These are phyloP conservation scores for Viola odorata DNA, from an alignment of 345 rosid genomes.

Conservation along the genomic window DNA sequence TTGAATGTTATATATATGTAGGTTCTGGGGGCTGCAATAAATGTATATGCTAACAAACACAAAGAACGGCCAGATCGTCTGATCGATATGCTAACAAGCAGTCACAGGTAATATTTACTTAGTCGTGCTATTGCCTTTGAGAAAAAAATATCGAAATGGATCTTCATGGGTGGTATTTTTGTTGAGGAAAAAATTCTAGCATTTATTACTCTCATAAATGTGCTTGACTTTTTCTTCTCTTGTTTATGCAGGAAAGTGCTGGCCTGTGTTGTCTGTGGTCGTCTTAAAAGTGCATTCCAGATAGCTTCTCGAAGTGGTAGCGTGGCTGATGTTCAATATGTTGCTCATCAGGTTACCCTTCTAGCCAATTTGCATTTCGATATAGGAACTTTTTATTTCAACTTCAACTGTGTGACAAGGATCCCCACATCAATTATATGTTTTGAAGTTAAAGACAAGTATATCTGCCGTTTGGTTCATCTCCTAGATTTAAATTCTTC, in stretches of 20 bases:
- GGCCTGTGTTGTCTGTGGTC: conserved; percentile 96
- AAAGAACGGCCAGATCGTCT: conserved; percentile 97
- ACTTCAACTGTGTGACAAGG: too few species aligned
- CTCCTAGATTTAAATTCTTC: too few species aligned
- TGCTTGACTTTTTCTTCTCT: background rate
- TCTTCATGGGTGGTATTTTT: too few species aligned
- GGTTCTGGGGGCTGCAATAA: conserved; percentile 97
- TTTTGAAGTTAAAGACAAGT: too few species aligned
- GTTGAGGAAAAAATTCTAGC: too few species aligned
- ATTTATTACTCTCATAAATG: background rate
- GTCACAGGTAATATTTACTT: conserved; percentile 61
- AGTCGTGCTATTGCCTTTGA: too few species aligned
- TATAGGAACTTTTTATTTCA: background rate
- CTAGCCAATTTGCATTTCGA: background rate
- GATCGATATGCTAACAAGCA: conserved; percentile 93
- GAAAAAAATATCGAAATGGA: too few species aligned
- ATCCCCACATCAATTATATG: too few species aligned
- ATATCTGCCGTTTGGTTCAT: too few species aligned
- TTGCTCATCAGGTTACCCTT: conserved; percentile 77
- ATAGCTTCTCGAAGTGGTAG: conserved; percentile 93
- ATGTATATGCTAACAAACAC: conserved; percentile 90
- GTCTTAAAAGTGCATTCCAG: conserved; percentile 94
- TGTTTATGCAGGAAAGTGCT: conserved; percentile 72
- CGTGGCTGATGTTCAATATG: conserved; percentile 96
- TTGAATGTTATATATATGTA: conserved; percentile 24